Evolutionary conservation across 805 yeast genomes (phyloP).

Genomic region (Barnettozyma siamensis): DNA sequence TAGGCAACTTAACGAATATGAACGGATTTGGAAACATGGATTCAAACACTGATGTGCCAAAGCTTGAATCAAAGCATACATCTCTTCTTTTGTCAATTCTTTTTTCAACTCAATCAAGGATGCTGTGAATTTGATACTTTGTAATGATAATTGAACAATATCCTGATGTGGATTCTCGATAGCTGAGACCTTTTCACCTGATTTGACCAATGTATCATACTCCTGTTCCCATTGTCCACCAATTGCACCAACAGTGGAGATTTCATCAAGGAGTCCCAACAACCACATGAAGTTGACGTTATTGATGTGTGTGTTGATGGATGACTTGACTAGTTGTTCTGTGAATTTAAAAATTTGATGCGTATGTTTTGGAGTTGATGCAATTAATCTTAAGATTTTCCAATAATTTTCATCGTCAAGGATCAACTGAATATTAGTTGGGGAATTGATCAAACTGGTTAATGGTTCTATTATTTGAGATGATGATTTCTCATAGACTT

Average conservation of each 20-base stretch:
- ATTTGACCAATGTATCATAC: constrained; percentile 37
- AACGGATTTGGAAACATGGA: constrained; percentile 74
- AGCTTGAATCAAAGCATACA: constrained; percentile 65
- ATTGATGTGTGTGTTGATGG: constrained; percentile 24
- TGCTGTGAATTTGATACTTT: constrained; percentile 57
- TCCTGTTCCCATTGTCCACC: constrained; percentile 76
- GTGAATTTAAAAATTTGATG: constrained; percentile 41
- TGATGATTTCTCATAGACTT: constrained; percentile 13
- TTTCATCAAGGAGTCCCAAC: constrained; percentile 69
- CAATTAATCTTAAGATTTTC: constrained; percentile 45
- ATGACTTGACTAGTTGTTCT: constrained; percentile 30
- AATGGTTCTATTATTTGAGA: constrained; percentile 18
- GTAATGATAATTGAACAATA: constrained; percentile 51
- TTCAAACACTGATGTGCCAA: constrained; percentile 85
- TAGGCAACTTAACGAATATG: constrained; percentile 56
- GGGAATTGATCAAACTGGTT: constrained; percentile 3
- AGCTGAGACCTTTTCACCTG: constrained; percentile 37
- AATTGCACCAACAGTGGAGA: constrained; percentile 74
- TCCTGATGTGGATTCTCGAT: constrained; percentile 46
- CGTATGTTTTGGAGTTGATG: constrained; percentile 39
- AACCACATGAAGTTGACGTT: constrained; percentile 55
- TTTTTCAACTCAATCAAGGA: constrained; percentile 37
- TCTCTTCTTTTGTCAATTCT: constrained; percentile 28
- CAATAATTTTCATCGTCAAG: constrained; percentile 49
- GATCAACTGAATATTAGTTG: constrained; percentile 25